These are phyloP conservation scores for Aspergillus avenaceus DNA, from an alignment of 495 filamentous ascomycete genomes.

Conservation along the genomic window DNA sequence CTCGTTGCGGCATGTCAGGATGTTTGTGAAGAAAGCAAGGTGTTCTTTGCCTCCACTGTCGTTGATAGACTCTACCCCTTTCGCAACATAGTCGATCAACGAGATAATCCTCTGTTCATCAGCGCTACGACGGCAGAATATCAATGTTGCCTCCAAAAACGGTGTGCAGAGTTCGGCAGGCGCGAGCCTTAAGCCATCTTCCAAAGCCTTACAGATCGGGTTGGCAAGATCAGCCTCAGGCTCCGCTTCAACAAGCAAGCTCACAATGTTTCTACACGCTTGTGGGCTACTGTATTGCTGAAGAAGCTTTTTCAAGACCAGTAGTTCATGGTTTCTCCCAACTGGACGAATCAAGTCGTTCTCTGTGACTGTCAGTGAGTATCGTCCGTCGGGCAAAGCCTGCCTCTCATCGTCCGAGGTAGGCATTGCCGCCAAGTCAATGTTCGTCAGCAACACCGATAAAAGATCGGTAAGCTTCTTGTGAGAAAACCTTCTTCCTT, in stretches of 20 bases:
- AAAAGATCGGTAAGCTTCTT: conserved; percentile 43
- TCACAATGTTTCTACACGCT: conserved; percentile 37
- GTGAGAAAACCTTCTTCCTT: conserved; percentile 46
- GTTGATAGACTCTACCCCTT: conserved; percentile 54
- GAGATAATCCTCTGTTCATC: conserved; percentile 32
- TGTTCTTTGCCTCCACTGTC: conserved; percentile 55
- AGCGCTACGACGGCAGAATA: conserved; percentile 44
- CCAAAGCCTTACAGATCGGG: conserved; percentile 42
- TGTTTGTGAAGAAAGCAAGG: conserved; percentile 51
- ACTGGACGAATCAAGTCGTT: conserved; percentile 28
- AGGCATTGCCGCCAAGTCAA: conserved; percentile 37
- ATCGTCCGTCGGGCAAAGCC: conserved; percentile 22
- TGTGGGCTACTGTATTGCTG: conserved; percentile 27
- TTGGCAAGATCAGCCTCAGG: conserved; percentile 36
- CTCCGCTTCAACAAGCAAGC: conserved; percentile 41
- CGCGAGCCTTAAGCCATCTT: conserved; percentile 50
- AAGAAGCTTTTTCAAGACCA: conserved; percentile 44
- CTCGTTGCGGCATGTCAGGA: conserved; percentile 39
- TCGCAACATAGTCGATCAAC: conserved; percentile 48
- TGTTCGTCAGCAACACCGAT: conserved; percentile 29
- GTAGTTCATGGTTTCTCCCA: conserved; percentile 28
- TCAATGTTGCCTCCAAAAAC: conserved; percentile 47
- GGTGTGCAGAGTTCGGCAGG: conserved; percentile 53
- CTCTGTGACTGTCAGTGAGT: conserved; percentile 38
- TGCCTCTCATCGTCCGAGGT: conserved; percentile 25